Base-by-base conservation (phyloP, 306 rosid species). In the Herpetospermum pedunculosum region DNA sequence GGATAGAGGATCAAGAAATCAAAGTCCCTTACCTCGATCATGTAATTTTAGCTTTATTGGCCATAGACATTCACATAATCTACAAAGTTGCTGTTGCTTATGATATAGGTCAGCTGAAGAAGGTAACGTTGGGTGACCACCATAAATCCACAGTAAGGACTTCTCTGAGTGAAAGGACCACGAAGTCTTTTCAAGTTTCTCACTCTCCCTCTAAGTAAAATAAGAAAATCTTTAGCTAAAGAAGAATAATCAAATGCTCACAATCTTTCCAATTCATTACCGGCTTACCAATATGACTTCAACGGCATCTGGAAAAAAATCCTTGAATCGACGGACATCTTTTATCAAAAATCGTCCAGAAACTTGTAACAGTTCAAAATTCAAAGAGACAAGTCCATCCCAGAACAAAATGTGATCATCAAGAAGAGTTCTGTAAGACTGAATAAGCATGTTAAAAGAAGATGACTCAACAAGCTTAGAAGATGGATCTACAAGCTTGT, bases 121-220 rank as follows among this genome's bases (percentile, higher is more conserved):
- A 5, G 98, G 94, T 80, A 85, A 76, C 73, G 77, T 46, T 16
- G 98, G 98, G 82, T 91, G 96, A 78, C 98, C 98, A 41, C 98
- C 97, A 85, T 91, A 82, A 75, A 77, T 70, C 98, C 98, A 94
- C 21, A 94, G 76, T 85, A 94, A 78, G 46, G 97, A 81, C 79
- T 87, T 88, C 75, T 89, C 96, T 0, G 80, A 80, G 74, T 69
- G 78, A 37, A 76, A 50, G 38, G 60, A 37, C 83, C 67, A 80
- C 23, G 75, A 80, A 58, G 80, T 72, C 35, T 28, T 75, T 38
- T 83, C 76, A 74, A 86, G 80, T 5, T 77, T 87, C 75, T 72
- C 37, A 84, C 85, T 79, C 84, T 85, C 82, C 80, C 68, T 75
- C 98, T 92, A 76, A 50, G 41, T 2, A 79, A 38, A 49, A 52